Base-by-base conservation (phyloP, 2,329 filamentous ascomycete species). In the Sordariomycetes sp. region DNA sequence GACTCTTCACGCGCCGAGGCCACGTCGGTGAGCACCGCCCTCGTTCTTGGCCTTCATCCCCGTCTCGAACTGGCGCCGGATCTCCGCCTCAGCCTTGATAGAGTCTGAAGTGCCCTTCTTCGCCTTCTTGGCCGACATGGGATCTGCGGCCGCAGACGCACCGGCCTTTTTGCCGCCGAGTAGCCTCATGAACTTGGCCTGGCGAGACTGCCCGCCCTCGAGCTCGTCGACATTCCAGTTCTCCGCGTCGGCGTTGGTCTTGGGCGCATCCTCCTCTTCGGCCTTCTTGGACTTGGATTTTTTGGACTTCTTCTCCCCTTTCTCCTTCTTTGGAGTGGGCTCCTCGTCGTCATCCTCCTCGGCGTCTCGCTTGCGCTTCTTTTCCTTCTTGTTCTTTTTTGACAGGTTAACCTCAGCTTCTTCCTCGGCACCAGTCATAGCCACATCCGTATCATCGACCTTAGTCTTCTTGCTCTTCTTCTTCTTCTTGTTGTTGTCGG, bases 41-140 rank as follows among this genome's bases (percentile, higher is more conserved):
- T 72, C 71, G 20, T 65, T 59, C 56, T 76, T 77, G 57, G 68
- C 65, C 45, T 61, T 64, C 53, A 76, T 72, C 19, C 73, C 72
- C 8, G 56, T 55, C 39, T 74, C 64, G 39, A 71, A 78, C 45
- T 78, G 73, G 39, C 61, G 62, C 51, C 74, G 69, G 16, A 78
- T 63, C 29, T 75, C 70, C 19, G 61, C 58, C 41, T 72, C 64
- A 20, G 67, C 62, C 42, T 61, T 58, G 37, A 46, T 56, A 24
- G 50, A 59, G 41, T 54, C 48, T 7, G 51, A 45, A 46, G 55
- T 46, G 45, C 40, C 42, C 44, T 54, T 34, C 42, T 18, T 15
- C 14, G 32, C 32, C 32, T 41, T 37, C 30, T 40, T 39, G n/a
- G n/a, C n/a, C n/a, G n/a, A n/a, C n/a, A n/a, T n/a, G n/a, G n/a